Conservation (phyloP, 2,329 filamentous ascomycete genomes). For the Cladophialophora psammophila region DNA sequence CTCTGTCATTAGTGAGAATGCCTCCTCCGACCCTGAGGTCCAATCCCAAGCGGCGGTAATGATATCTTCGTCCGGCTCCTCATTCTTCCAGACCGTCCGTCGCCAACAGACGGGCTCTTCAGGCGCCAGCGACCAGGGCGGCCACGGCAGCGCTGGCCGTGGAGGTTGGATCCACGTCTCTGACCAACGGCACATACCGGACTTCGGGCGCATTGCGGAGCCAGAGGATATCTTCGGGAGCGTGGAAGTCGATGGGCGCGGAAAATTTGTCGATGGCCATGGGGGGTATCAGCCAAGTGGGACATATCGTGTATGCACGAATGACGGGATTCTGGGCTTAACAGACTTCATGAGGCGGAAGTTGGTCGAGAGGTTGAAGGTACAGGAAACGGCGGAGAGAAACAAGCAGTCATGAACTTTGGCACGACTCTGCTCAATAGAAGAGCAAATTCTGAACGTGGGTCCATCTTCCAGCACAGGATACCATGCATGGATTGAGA, state of each 20-base stretch:
- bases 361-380: slow-evolving; percentile 55
- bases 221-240: slow-evolving; percentile 73
- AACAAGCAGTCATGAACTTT: slow-evolving; percentile 18
- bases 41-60: slow-evolving; percentile 67
- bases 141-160: slow-evolving; percentile 63
- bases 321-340: slow-evolving; percentile 64
- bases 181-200: slow-evolving; percentile 65
- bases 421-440: not conserved
- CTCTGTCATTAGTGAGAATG: slow-evolving; percentile 62
- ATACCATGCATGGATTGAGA: not conserved
- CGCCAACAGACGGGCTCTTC: slow-evolving; percentile 58
- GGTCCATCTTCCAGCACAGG: not conserved
- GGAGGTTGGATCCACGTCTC: slow-evolving; percentile 71
- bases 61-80: slow-evolving; percentile 61
- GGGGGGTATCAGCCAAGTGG: slow-evolving; percentile 67
- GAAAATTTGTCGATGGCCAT: slow-evolving; percentile 62
- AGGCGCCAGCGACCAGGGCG: slow-evolving; percentile 66
- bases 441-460: not conserved
- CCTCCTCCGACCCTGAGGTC: slow-evolving; percentile 63
- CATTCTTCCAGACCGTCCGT: slow-evolving; percentile 44
- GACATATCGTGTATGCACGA: slow-evolving; percentile 67
- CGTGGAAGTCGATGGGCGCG: slow-evolving; percentile 65
- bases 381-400: slow-evolving; percentile 42
- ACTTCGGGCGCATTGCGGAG: slow-evolving; percentile 68
- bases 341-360: slow-evolving; percentile 59